Evolutionary conservation across 2,329 filamentous ascomycete genomes (phyloP), one percentile per base, ranked within the genome.

Genomic region (Echinosphaeria canescens): DNA sequence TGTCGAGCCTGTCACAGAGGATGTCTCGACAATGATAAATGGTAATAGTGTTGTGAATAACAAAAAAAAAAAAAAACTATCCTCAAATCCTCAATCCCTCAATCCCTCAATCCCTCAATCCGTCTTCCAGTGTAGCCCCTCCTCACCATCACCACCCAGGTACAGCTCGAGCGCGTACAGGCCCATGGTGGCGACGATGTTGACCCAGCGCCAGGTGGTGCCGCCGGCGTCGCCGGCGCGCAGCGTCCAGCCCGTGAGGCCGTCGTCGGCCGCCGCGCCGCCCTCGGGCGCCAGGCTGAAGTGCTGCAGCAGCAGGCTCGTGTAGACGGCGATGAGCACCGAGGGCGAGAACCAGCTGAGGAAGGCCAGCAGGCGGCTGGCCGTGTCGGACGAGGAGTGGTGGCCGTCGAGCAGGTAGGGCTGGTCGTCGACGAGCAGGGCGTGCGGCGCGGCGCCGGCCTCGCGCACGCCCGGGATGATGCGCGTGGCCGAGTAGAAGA

Each of bases 381-480:
- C 80, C 6, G 73, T 73, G 39, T 92, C 82, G 10, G 69, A 68
- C n/a, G n/a, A n/a, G n/a, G n/a, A n/a, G n/a, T n/a, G n/a, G n/a
- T n/a, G n/a, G n/a, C n/a, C n/a, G 34, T 95, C 85, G 31, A 92
- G 82, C 22, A 91, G 61, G 20, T 71, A 74, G 2, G 80, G 79
- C 42, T 91, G 82, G 35, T 90, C 71, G n/a, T n/a, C n/a, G n/a
- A n/a, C n/a, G 38, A 82, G 76, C 19, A 93, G 56, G 5, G 76
- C 80, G 33, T 72, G 63, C n/a, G n/a, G n/a, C n/a, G n/a, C n/a
- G 4, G 80, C 81, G 11, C 85, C 85, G 14, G 76, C 75, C 43
- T 92, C 81, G 24, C 80, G 72, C 10, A 98, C 74, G 1, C 84
- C 84, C 0, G 88, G 88, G 30, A 98, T 93, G 46, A 98, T 95